These are phyloP conservation scores for Aegilops bicornis DNA, from an alignment of 176 grass and related monocot genomes.

Conservation along the genomic window DNA sequence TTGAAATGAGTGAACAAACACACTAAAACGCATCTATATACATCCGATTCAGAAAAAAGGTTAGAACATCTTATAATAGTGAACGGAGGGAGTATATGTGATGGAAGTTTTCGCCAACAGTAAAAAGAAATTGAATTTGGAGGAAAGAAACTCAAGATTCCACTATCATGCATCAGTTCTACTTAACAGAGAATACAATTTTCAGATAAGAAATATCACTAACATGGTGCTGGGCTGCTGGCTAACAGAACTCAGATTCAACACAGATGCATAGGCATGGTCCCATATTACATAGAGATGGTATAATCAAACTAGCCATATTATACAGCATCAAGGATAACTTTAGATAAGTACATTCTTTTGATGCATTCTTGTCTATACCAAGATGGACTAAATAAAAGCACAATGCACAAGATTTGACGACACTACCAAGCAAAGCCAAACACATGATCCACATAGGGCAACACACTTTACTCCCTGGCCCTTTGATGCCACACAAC, in stretches of 20 bases:
- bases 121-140: background rate
- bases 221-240: background rate
- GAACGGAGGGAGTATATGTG: background rate
- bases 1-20: too few species aligned
- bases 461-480: background rate
- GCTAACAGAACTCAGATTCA: background rate
- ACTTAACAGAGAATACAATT: background rate
- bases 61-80: too few species aligned
- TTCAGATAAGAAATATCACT: background rate
- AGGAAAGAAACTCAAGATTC: background rate
- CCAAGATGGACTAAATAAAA: background rate
- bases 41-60: too few species aligned
- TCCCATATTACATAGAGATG: background rate
- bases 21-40: too few species aligned
- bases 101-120: background rate
- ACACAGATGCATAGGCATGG: background rate
- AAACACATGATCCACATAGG: background rate
- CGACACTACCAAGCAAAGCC: background rate
- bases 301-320: background rate
- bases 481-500: background rate
- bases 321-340: conserved; percentile 7
- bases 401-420: background rate
- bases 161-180: background rate
- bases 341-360: background rate
- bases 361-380: background rate